Percentiles rank a stretch among this genome's conserved stretches.
phyloP scores from a whole-genome alignment of 1,284 basidiomycete species.

The Kwoniella shivajii region DNA sequence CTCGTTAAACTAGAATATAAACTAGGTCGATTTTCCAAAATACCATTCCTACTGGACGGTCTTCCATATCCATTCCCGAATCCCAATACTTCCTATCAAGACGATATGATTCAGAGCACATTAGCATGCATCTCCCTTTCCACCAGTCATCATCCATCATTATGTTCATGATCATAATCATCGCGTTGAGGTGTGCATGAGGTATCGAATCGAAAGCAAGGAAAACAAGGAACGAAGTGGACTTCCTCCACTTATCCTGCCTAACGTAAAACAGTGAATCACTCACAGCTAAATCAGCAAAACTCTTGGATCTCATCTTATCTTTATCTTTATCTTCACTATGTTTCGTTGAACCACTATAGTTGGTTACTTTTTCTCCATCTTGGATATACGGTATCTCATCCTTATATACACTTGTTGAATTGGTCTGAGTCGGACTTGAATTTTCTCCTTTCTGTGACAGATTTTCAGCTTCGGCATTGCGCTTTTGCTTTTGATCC shows the following conservation, averaged over 20 bases:
- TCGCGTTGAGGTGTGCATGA: not conserved
- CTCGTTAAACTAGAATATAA: not conserved
- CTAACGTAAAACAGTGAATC: not conserved
- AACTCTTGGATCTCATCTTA: constrained; percentile 15
- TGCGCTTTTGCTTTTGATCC: too few species aligned
- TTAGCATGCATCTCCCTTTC: too few species aligned
- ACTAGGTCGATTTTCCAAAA: not conserved
- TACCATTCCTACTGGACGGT: not conserved
- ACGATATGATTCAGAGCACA: too few species aligned
- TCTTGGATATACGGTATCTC: not conserved
- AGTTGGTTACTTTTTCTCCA: not conserved
- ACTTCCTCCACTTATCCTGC: constrained; percentile 8
- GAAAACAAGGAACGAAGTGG: not conserved
- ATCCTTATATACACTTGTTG: too few species aligned
- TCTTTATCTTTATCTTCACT: too few species aligned
- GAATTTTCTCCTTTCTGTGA: too few species aligned
- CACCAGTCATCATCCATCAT: not conserved
- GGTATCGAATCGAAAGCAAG: not conserved
- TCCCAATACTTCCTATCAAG: not conserved
- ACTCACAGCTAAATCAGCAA: constrained; percentile 17
- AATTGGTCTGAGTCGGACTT: too few species aligned
- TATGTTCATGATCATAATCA: not conserved
- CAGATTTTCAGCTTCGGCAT: too few species aligned
- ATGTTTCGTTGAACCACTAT: too few species aligned
- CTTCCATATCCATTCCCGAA: not conserved